A percentile compares a stretch with the other conserved stretches of the same genome.
Conservation (phyloP, 148 eudicot species). For the Rhododendron vialii region DNA sequence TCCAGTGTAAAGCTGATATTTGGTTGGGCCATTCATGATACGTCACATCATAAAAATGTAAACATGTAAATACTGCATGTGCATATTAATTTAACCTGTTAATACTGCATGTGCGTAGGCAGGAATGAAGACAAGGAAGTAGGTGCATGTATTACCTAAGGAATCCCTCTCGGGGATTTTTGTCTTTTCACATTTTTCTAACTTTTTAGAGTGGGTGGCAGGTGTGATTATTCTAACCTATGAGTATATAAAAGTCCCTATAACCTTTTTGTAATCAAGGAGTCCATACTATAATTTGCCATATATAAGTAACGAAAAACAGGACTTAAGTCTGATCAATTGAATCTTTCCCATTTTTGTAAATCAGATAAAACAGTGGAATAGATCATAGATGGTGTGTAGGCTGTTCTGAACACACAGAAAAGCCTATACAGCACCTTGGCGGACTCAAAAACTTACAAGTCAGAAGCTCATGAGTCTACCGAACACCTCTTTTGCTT, state of each 20-base stretch:
- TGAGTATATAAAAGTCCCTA: not conserved
- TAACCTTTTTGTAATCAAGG: not conserved
- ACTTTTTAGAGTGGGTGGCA: not conserved
- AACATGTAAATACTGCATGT: not conserved
- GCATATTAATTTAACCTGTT: not conserved
- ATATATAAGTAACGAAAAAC: not conserved
- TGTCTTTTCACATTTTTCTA: not conserved
- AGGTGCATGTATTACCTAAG: not conserved
- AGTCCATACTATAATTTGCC: not conserved
- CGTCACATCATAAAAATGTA: not conserved
- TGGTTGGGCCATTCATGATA: not conserved
- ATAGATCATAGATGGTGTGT: too few relatives aligned
- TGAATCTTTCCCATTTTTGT: not conserved
- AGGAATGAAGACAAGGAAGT: not conserved
- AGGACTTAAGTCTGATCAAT: not conserved
- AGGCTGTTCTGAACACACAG: not conserved
- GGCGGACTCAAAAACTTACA: not conserved
- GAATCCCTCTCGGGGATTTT: not conserved
- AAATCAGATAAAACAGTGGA: not conserved
- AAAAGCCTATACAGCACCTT: not conserved
- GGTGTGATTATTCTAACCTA: not conserved
- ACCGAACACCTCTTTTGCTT: not conserved
- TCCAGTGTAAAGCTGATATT: not conserved
- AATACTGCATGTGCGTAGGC: not conserved
- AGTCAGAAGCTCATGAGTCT: not conserved